phyloP scores from a whole-genome alignment of 306 rosid species.

The Gleditsia sinensis region DNA sequence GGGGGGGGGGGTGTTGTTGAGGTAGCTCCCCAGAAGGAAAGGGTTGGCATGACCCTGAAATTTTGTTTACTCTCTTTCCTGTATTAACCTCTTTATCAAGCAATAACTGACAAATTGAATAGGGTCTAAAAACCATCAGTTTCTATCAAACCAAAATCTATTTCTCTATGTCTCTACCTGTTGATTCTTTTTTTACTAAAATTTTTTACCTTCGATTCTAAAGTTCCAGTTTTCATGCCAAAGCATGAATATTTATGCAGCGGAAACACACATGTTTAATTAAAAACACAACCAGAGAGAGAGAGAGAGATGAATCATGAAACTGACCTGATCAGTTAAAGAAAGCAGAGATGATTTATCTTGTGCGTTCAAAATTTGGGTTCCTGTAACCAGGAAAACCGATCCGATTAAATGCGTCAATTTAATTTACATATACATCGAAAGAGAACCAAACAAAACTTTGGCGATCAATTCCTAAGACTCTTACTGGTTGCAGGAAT shows the following conservation, averaged over 20 bases:
- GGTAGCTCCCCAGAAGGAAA: background rate
- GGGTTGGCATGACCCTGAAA: too few species aligned
- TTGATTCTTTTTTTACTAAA: background rate
- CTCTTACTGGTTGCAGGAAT: slow-evolving; percentile 42
- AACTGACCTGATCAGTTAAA: slow-evolving; percentile 37
- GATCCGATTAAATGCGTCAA: slow-evolving; percentile 1
- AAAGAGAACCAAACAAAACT: background rate
- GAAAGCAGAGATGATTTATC: slow-evolving; percentile 22
- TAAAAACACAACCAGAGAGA: background rate
- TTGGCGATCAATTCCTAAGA: background rate
- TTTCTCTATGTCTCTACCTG: background rate
- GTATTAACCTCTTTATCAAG: too few species aligned
- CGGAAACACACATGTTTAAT: background rate
- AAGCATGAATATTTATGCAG: background rate
- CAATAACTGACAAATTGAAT: too few species aligned
- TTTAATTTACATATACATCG: background rate
- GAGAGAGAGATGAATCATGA: background rate
- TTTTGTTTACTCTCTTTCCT: too few species aligned
- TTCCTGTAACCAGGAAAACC: slow-evolving; percentile 28
- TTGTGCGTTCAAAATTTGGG: slow-evolving; percentile 21
- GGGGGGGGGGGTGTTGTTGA: background rate
- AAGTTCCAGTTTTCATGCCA: background rate
- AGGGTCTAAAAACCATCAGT: too few species aligned
- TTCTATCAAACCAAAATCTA: background rate
- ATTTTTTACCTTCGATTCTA: background rate